Evolutionary conservation across 352 stramenopile genomes (phyloP).

Genomic region (Globisporangium radiosum): DNA sequence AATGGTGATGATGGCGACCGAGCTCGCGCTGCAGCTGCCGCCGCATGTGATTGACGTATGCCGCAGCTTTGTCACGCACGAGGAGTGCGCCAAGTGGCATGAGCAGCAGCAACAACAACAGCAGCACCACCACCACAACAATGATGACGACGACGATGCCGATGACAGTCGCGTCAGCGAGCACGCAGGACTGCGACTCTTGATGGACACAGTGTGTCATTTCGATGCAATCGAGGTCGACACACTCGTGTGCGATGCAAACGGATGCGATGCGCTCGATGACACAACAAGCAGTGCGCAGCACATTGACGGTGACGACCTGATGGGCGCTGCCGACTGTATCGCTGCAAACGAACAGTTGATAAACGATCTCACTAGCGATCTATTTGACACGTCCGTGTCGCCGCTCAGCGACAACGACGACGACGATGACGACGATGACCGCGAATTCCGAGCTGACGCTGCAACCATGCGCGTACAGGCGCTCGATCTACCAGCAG

Average conservation of each 20-base stretch:
- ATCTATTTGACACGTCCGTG: constrained; percentile 1
- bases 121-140: neutral
- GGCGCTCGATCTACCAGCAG: neutral
- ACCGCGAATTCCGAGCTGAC: constrained; percentile 7
- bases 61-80: constrained; percentile 2
- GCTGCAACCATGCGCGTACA: constrained; percentile 5
- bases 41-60: neutral
- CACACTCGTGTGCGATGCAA: neutral
- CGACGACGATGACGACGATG: constrained; percentile 5
- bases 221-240: constrained; percentile 5
- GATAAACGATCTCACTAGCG: neutral
- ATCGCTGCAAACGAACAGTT: neutral
- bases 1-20: neutral
- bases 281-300: neutral
- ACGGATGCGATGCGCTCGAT: neutral
- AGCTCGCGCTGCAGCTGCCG: neutral
- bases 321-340: neutral
- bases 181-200: neutral
- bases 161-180: too few species aligned
- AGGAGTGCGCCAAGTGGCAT: neutral
- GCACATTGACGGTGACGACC: neutral
- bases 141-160: too few species aligned
- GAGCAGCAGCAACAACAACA: neutral
- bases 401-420: constrained; percentile 1
- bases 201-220: neutral